Evolutionary conservation across 495 filamentous ascomycete genomes (phyloP), one percentile per base, ranked within the genome.

Genomic region (Monascus purpureus): DNA sequence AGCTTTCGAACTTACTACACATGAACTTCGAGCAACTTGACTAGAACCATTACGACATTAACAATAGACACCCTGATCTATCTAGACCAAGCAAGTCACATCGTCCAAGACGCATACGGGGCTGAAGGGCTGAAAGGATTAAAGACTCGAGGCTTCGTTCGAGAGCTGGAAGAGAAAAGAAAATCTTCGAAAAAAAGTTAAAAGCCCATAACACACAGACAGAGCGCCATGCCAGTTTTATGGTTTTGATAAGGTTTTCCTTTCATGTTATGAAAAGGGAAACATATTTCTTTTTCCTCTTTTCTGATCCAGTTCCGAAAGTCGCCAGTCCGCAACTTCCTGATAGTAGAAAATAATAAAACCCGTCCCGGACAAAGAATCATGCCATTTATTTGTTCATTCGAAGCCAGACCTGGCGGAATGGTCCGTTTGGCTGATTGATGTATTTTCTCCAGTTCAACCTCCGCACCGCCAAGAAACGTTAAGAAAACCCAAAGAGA

Each of bases 391-490:
- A 45, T 37, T 22, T 9, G 20, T 9, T 22, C 20, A 5, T 5
- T 22, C 20, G 20, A 22, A 20, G 19, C 8, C 19, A 17, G 14
- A 31, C 29, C 29, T 22, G 29, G 29, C 6, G 7, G n/a, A 32
- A 38, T 39, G 20, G 34, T 35, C 33, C 41, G 19, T 17, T 39
- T 38, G 46, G 42, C 32, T 41, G 42, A 46, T 41, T 40, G 39
- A 45, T 41, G 3, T 22, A 2, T n/a, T 31, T 35, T 17, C 27
- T 35, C 35, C 29, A 46, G 39, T 32, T 37, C 53, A 57, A 58
- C 54, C 52, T 56, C 58, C 56, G 52, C 54, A 59, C 54, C 56
- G 50, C 55, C 50, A 46, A 52, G 51, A 50, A 33, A 47, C 45
- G 17, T 6, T 17, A 8, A 8, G 4, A 30, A 17, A 15, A 34